Conservation (phyloP, 139 green algal genomes). For the Desmodesmus armatus region DNA sequence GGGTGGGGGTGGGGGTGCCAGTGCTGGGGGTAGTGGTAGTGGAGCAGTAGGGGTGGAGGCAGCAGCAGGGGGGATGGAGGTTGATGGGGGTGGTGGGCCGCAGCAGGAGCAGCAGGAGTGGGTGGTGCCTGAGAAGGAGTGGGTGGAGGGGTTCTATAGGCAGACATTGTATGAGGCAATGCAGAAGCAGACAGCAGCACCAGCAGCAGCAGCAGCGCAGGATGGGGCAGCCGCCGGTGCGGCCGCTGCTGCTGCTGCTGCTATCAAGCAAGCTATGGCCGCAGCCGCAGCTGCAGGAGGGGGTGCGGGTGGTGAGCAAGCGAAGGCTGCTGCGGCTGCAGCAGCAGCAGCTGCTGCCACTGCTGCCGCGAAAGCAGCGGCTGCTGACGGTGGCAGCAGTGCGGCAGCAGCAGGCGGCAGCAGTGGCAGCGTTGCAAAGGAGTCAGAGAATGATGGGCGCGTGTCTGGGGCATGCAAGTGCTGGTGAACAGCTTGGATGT, state of each 20-base stretch:
- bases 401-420: slow-evolving; percentile 19
- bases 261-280: background rate
- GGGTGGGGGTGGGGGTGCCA: background rate
- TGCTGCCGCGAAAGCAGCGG: slow-evolving; percentile 17
- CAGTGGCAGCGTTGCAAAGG: slow-evolving; percentile 16
- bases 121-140: slow-evolving; percentile 39
- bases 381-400: too few species aligned
- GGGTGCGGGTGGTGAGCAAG: too few species aligned
- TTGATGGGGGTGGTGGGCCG: background rate
- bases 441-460: slow-evolving; percentile 54
- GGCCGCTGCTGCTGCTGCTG: background rate
- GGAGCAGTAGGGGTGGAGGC: background rate
- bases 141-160: slow-evolving; percentile 46
- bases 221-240: background rate
- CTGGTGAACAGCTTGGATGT: slow-evolving; percentile 48
- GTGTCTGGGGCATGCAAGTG: slow-evolving; percentile 51
- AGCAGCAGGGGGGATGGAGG: background rate
- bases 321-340: background rate
- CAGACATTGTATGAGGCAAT: slow-evolving; percentile 28
- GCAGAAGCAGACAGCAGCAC: slow-evolving; percentile 3
- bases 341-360: background rate
- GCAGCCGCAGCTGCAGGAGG: slow-evolving; percentile 9
- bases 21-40: background rate
- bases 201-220: slow-evolving; percentile 1
- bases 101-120: background rate